Evolutionary conservation across 2,329 filamentous ascomycete species (phyloP).

Genomic region (Fusarium decemcellulare): DNA sequence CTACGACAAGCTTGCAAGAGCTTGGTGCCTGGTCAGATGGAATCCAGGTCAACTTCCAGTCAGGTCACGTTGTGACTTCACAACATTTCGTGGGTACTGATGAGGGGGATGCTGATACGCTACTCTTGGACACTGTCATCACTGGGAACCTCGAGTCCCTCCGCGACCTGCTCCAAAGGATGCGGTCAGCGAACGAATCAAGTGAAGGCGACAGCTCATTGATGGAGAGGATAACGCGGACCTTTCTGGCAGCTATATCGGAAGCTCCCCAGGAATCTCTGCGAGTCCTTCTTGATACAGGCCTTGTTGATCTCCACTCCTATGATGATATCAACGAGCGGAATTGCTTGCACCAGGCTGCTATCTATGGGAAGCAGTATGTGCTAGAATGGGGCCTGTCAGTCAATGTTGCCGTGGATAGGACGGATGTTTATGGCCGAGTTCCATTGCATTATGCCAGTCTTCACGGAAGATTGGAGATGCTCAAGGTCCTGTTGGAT

Average conservation of each 20-base stretch:
- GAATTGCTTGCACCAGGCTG: conserved; percentile 96
- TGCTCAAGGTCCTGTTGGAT: conserved; percentile 81
- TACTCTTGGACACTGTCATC: conserved; percentile 89
- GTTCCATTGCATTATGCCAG: conserved; percentile 96
- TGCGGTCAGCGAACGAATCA: conserved; percentile 70
- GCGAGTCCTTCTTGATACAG: conserved; percentile 82
- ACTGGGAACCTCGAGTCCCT: conserved; percentile 84
- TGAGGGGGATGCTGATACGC: conserved; percentile 89
- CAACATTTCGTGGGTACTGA: conserved; percentile 80
- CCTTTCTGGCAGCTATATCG: conserved; percentile 90
- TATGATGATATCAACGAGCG: conserved; percentile 98
- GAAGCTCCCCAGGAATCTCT: conserved; percentile 86
- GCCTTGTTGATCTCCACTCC: conserved; percentile 88
- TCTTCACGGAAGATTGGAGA: conserved; percentile 90
- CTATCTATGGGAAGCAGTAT: conserved; percentile 88
- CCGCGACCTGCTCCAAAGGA: conserved; percentile 83
- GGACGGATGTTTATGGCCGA: conserved; percentile 93
- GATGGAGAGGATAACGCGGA: conserved; percentile 85
- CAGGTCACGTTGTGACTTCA: conserved; percentile 75
- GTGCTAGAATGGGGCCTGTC: conserved; percentile 84
- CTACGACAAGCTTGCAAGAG: conserved; percentile 95
- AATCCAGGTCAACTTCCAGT: conserved; percentile 88
- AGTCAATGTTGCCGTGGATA: conserved; percentile 80
- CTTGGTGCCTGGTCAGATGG: conserved; percentile 98
- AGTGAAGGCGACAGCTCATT: conserved; percentile 70